Evolutionary conservation across 257 asterid species (phyloP), one percentile per base, ranked within the genome.

Genomic region (Striga asiatica): DNA sequence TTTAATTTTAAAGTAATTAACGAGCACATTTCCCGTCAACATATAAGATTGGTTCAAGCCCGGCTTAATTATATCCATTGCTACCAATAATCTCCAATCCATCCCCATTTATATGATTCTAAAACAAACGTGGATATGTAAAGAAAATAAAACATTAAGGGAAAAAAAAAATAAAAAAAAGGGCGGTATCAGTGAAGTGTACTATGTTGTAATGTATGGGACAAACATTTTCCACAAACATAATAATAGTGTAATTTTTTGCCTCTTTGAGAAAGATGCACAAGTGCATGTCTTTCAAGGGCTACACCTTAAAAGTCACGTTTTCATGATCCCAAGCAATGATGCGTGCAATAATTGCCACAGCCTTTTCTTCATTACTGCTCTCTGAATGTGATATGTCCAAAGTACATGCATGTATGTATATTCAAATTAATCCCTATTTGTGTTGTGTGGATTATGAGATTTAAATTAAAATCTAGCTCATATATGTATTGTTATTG

Each of bases 321-420:
- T 42, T 66, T 60, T 61, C 67, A 64, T 60, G 68, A 67, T 67
- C 67, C 70, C 48, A 64, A 28, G 43, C 56, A 72, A 75, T 72
- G 66, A 70, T 70, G 51, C 71, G 10, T 47, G 47, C 48, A 78
- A 73, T 78, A 60, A 76, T 71, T 78, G 70, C 53, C 42, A 24
- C 56, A 21, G 39, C 68, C 23, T 66, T 50, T 57, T 38, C 51
- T 57, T 38, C 51, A 6, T 34, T 39, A 13, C 31, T 47, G 19
- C 6, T 7, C 35, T 55, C 3, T 48, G 25, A 18, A 14, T 49
- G 19, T 34, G 54, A 49, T 18, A 27, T 38, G 56, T 38, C 1
- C 20, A 21, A n/a, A n/a, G n/a, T n/a, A n/a, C n/a, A n/a, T n/a
- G n/a, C n/a, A n/a, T n/a, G n/a, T n/a, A n/a, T 46, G 56, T 56